Conservation (phyloP, 768 basidiomycete species). For the Cyclocybe cylindracea region DNA sequence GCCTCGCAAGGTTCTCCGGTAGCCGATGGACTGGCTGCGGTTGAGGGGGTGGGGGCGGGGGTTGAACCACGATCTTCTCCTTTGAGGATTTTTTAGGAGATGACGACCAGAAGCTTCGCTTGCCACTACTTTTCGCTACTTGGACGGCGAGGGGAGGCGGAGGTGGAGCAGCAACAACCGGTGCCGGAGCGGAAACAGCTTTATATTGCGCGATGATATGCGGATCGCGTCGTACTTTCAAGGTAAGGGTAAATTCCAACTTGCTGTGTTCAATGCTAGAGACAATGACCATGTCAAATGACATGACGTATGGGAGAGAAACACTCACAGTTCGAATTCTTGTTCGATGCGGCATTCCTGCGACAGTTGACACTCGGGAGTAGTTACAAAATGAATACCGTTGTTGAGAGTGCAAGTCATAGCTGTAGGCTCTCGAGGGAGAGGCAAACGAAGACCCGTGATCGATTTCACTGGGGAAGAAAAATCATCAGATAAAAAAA, state of each 20-base stretch:
- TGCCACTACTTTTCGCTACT: constrained; percentile 55
- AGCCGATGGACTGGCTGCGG: constrained; percentile 42
- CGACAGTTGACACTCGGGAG: constrained; percentile 69
- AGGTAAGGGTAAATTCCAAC: constrained; percentile 88
- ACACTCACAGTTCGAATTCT: constrained; percentile 84
- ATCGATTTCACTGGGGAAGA: constrained; percentile 66
- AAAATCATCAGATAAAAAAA: constrained; percentile 11
- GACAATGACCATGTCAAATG: not conserved
- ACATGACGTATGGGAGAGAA: not conserved
- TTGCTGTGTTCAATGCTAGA: constrained; percentile 89
- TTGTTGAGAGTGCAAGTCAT: constrained; percentile 92
- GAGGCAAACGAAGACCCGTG: constrained; percentile 70
- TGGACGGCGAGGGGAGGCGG: constrained; percentile 42
- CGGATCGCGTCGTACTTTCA: constrained; percentile 85
- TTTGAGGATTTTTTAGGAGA: constrained; percentile 69
- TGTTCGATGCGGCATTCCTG: constrained; percentile 72
- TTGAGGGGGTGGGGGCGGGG: constrained; percentile 41
- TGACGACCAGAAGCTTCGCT: constrained; percentile 75
- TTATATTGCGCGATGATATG: constrained; percentile 83
- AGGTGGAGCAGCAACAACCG: constrained; percentile 26
- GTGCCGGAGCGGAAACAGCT: constrained; percentile 47
- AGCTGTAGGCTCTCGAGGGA: constrained; percentile 74
- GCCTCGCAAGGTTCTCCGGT: constrained; percentile 78
- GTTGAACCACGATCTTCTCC: constrained; percentile 41
- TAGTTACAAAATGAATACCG: constrained; percentile 94